Conservation (phyloP, 257 asterid species). For the Plantago ovata region DNA sequence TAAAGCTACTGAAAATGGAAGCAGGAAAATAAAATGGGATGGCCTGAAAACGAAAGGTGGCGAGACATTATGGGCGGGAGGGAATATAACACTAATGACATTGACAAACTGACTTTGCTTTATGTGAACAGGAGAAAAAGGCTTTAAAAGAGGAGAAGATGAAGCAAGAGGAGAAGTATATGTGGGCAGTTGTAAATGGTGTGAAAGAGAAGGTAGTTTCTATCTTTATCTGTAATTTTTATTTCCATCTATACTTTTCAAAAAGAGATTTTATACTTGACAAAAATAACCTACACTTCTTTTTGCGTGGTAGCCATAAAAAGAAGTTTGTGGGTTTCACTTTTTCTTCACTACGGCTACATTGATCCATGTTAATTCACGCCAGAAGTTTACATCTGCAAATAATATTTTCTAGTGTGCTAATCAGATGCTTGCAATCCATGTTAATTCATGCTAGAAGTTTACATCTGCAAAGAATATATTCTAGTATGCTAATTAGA, state of each 20-base stretch:
- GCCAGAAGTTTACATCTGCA: too few relatives aligned
- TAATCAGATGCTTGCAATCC: too few relatives aligned
- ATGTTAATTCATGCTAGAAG: too few relatives aligned
- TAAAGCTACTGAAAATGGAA: too few relatives aligned
- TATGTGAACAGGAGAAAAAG: constrained; percentile 75
- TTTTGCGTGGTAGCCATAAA: not conserved
- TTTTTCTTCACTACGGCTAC: not conserved
- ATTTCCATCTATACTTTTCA: not conserved
- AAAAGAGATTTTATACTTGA: not conserved
- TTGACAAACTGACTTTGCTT: not conserved
- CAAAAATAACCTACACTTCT: not conserved
- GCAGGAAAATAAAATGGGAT: too few relatives aligned
- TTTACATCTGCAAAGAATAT: too few relatives aligned
- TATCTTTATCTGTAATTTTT: constrained; percentile 16
- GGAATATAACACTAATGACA: too few relatives aligned
- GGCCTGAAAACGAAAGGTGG: too few relatives aligned
- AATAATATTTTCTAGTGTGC: too few relatives aligned
- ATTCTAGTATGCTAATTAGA: too few relatives aligned
- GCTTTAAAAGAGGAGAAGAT: constrained; percentile 74
- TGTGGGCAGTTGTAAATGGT: constrained; percentile 90
- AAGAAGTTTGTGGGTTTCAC: not conserved
- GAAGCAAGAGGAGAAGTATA: constrained; percentile 87
- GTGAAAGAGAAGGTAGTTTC: constrained; percentile 81
- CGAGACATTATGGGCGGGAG: too few relatives aligned
- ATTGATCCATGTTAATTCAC: not conserved